A percentile compares a stretch with the other conserved stretches of the same genome.
These are phyloP conservation scores for Rhododendron molle DNA, from an alignment of 148 eudicot species.

Conservation along the genomic window DNA sequence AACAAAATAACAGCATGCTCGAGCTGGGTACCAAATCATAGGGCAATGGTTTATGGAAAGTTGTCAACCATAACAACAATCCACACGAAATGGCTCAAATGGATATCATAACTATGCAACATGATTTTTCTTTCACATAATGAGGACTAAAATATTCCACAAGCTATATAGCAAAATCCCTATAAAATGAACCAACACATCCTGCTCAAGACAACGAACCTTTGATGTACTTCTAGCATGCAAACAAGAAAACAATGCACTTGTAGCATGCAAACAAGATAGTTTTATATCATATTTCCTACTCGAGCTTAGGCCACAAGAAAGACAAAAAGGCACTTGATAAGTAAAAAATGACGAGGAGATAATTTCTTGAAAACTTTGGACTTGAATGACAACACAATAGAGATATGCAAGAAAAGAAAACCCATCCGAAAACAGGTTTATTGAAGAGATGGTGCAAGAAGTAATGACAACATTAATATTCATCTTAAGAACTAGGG, in stretches of 20 bases:
- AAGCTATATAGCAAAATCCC: background rate
- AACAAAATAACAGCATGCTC: background rate
- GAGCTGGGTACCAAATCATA: background rate
- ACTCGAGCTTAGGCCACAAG: background rate
- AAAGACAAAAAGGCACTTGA: background rate
- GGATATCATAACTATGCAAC: background rate
- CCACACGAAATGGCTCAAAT: background rate
- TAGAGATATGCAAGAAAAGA: background rate
- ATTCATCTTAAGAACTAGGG: background rate
- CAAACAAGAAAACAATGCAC: too few relatives aligned
- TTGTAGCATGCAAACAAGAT: background rate
- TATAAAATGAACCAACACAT: background rate
- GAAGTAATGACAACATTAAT: background rate
- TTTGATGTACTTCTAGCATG: background rate
- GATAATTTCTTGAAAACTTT: background rate
- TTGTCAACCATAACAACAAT: background rate
- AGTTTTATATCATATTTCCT: background rate
- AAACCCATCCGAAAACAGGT: background rate
- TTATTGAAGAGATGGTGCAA: background rate
- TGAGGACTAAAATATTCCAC: background rate
- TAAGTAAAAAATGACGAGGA: background rate
- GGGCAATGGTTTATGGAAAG: background rate
- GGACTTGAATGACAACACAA: background rate
- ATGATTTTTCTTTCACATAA: background rate
- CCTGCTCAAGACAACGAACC: background rate